Evolutionary conservation across 768 basidiomycete genomes (phyloP), one percentile per base, ranked within the genome.

Genomic region (Lepiota venenata): DNA sequence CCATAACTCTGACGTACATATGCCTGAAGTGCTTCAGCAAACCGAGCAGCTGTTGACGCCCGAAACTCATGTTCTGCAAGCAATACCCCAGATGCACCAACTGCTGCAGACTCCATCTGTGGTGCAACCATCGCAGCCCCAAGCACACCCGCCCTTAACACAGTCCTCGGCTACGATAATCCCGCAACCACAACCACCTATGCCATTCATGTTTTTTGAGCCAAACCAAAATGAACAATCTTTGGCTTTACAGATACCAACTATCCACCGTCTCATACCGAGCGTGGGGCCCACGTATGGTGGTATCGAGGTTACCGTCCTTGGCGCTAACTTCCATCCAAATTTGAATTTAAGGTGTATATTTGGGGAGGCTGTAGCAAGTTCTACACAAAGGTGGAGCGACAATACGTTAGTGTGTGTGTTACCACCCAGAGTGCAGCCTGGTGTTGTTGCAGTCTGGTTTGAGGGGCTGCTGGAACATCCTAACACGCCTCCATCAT

Each of bases 331-430:
- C 67, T 98, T 99, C 71, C 84, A 89, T 63, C 79, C 86, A 0
- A 78, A 82, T 40, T 67, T 87, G 50, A 82, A 83, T 58, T 72
- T 91, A 22, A 83, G 82, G 50, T 91, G 92, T 60, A 73, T 93
- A 2, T 99, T 99, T 68, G 96, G 96, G 21, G 90, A 88, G 60
- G 76, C 84, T 9, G 66, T 80, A 11, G 87, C 95, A 8, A 89
- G 85, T 53, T 88, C 88, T 9, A 95, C 93, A 0, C 89, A 91
- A 61, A 77, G 88, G 38, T 98, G 93, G 91, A 91, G 91, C 64
- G 88, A 93, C 51, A 96, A 91, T 62, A 93, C 94, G 11, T 79
- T 98, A 8, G 91, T 98, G 14, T 98, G 96, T 67, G 71, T 94
- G 42, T 69, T 98, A 39, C 97, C 96, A 9, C 93, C 97, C 0